phyloP scores from a whole-genome alignment of 192 early-diverging fungal species.

The Kickxella alabastrina region DNA sequence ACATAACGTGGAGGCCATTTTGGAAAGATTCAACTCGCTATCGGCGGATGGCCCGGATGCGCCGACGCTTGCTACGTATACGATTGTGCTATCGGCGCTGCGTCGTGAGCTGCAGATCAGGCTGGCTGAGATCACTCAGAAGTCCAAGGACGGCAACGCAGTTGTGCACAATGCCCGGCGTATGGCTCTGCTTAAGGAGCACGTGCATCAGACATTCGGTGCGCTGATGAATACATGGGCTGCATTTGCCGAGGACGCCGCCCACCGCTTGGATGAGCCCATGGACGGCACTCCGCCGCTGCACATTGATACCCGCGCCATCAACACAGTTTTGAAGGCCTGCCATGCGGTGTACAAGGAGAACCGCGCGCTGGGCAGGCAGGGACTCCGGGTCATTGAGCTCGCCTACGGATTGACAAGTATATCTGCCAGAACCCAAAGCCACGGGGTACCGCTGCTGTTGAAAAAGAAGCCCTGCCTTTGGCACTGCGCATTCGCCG shows the following conservation, averaged over 20 bases:
- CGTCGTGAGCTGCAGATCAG: conserved; percentile 26
- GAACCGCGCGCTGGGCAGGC: conserved; percentile 34
- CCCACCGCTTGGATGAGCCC: conserved; percentile 5
- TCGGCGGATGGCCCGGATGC: conserved; percentile 21
- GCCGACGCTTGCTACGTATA: conserved; percentile 41
- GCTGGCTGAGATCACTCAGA: conserved; percentile 7
- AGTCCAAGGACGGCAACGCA: background rate
- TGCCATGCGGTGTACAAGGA: conserved; percentile 29
- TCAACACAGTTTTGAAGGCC: conserved; percentile 32
- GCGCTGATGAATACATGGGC: conserved; percentile 22
- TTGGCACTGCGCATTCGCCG: conserved; percentile 17
- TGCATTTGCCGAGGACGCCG: conserved; percentile 24
- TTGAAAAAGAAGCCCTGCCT: background rate
- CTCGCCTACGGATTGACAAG: conserved; percentile 36
- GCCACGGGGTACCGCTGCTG: background rate
- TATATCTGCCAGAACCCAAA: background rate
- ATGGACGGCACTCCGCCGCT: conserved; percentile 14
- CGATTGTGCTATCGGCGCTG: conserved; percentile 25
- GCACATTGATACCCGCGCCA: conserved; percentile 20
- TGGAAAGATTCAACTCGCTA: conserved; percentile 24
- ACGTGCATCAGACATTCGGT: conserved; percentile 19
- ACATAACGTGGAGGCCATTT: conserved; percentile 13
- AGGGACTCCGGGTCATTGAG: conserved; percentile 28
- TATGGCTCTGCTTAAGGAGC: conserved; percentile 11
- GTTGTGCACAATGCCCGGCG: conserved; percentile 4